Evolutionary conservation across 1,139 yeast species (phyloP).

Genomic region (Lodderomyces metapsilosis): DNA sequence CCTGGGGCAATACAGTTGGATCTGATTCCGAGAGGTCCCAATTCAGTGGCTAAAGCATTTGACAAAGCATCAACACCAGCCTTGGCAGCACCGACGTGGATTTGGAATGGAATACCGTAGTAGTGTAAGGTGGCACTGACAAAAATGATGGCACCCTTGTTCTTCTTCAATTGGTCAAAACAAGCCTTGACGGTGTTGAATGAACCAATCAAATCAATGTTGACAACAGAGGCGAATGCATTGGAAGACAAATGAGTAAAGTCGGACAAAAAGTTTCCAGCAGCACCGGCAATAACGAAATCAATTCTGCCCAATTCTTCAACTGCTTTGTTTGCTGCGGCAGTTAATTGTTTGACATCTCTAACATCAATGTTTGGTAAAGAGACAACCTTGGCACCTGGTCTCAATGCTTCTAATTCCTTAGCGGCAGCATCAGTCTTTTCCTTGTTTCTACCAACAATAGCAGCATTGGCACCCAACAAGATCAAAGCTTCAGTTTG

Average conservation of each 20-base stretch:
- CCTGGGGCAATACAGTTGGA: conserved; percentile 89
- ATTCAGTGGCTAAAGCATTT: conserved; percentile 78
- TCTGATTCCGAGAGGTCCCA: conserved; percentile 84
- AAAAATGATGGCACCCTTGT: conserved; percentile 72
- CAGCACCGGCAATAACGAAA: conserved; percentile 90
- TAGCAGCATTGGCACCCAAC: conserved; percentile 83
- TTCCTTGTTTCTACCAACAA: conserved; percentile 70
- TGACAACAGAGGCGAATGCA: conserved; percentile 83
- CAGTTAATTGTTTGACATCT: conserved; percentile 51
- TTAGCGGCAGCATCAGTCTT: conserved; percentile 65
- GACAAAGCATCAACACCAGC: conserved; percentile 90
- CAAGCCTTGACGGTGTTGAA: conserved; percentile 85
- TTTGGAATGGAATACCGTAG: conserved; percentile 81
- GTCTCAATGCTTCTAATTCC: conserved; percentile 58
- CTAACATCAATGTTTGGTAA: conserved; percentile 77
- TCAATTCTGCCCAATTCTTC: conserved; percentile 70
- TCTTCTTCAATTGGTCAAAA: conserved; percentile 58
- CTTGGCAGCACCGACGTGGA: conserved; percentile 90
- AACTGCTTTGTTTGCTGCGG: conserved; percentile 67
- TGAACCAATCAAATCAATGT: conserved; percentile 82
- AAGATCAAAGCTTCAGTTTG: conserved; percentile 80
- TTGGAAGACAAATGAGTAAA: conserved; percentile 75
- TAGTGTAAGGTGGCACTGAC: conserved; percentile 87
- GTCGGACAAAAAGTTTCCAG: conserved; percentile 86
- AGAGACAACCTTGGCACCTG: conserved; percentile 65